These are phyloP conservation scores for Colletotrichum acutatum DNA, from an alignment of 2,329 filamentous ascomycete genomes.

Conservation along the genomic window DNA sequence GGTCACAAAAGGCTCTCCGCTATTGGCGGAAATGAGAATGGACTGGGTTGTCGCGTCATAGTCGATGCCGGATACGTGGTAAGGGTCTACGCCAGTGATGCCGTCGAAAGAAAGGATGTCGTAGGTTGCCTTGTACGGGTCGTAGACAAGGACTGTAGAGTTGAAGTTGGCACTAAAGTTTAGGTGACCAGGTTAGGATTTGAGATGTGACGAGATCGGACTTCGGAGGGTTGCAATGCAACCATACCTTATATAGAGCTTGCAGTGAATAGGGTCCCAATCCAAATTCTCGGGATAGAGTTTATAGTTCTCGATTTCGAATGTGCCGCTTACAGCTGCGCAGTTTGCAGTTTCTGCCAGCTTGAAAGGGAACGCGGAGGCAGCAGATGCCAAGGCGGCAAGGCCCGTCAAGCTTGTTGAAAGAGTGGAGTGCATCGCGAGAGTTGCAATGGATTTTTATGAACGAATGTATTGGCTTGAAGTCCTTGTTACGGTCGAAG, in stretches of 20 bases:
- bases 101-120: background rate
- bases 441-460: background rate
- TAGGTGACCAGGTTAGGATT: background rate
- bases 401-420: background rate
- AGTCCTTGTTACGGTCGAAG: background rate
- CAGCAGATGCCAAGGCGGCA: background rate
- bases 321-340: background rate
- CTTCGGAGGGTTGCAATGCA: background rate
- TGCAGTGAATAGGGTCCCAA: background rate
- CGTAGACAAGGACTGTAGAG: background rate
- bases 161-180: background rate
- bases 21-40: background rate
- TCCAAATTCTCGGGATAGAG: background rate
- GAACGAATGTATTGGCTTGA: background rate
- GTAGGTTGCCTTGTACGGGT: background rate
- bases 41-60: background rate
- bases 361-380: background rate
- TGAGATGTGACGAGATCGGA: background rate
- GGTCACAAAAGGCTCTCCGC: background rate
- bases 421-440: background rate
- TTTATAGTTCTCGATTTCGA: background rate
- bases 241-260: conserved; percentile 6
- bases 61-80: background rate
- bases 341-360: background rate
- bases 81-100: background rate